A percentile compares a stretch with the other conserved stretches of the same genome.
Evolutionary conservation across 139 green algal species (phyloP).

Genomic region (Helicosporidium sp.): DNA sequence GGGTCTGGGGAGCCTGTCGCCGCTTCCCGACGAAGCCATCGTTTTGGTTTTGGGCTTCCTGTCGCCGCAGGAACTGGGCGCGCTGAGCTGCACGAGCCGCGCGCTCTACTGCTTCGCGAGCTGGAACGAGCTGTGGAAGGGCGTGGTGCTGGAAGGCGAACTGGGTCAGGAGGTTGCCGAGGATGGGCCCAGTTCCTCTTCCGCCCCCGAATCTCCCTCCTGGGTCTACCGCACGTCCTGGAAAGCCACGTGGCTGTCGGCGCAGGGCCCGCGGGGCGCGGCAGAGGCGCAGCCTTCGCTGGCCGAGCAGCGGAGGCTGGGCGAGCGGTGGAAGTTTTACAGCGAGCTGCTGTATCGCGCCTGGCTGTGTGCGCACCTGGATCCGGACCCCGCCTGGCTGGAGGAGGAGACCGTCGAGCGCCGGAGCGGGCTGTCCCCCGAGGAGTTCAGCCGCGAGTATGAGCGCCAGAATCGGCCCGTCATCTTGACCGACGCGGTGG

Average conservation of each 20-base stretch:
- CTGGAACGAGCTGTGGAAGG: conserved; percentile 75
- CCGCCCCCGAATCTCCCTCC: neutral
- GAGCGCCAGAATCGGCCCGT: conserved; percentile 68
- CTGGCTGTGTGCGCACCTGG: conserved; percentile 49
- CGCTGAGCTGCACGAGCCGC: conserved; percentile 24
- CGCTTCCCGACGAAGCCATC: conserved; percentile 54
- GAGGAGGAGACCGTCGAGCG: conserved; percentile 55
- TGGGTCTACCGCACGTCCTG: neutral
- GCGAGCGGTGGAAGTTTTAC: conserved; percentile 36
- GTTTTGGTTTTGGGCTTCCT: conserved; percentile 41
- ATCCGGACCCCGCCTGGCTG: conserved; percentile 51
- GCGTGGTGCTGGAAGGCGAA: conserved; percentile 55
- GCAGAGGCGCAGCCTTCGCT: too few species aligned
- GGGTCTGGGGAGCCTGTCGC: conserved; percentile 52
- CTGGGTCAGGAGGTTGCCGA: conserved; percentile 6
- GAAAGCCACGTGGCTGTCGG: too few species aligned
- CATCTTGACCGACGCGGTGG: conserved; percentile 45
- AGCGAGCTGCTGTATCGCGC: conserved; percentile 74
- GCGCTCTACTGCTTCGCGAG: conserved; percentile 58
- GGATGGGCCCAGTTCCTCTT: neutral
- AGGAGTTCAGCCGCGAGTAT: conserved; percentile 52
- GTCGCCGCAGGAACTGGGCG: conserved; percentile 20
- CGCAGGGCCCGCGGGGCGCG: too few species aligned
- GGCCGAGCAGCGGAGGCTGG: conserved; percentile 10
- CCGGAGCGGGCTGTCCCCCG: conserved; percentile 22